Conservation (phyloP, 768 basidiomycete species). For the Antrodiella citrinella region DNA sequence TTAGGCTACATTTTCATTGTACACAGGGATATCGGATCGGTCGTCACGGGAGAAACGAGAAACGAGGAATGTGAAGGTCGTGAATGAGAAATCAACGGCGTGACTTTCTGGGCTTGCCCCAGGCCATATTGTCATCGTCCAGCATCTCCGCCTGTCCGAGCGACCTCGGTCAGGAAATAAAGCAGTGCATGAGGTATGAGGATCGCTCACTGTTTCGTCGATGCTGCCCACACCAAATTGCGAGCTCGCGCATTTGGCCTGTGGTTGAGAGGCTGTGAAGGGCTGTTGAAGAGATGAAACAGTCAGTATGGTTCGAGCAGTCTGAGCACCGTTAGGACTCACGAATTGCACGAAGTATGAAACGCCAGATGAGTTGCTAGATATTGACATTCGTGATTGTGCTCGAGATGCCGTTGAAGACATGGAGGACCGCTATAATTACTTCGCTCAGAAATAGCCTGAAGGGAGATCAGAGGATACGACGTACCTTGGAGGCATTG, state of each 20-base stretch:
- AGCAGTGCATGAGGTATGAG: too few species aligned
- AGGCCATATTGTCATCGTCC: slow-evolving; percentile 10
- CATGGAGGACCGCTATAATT: not conserved
- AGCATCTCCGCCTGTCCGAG: slow-evolving; percentile 8
- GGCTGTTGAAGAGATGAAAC: not conserved
- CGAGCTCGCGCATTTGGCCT: not conserved
- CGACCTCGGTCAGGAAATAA: too few species aligned
- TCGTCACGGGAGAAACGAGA: not conserved
- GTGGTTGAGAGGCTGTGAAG: not conserved
- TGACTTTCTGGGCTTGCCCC: slow-evolving; percentile 5
- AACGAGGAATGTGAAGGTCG: not conserved
- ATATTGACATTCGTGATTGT: not conserved
- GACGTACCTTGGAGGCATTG: not conserved
- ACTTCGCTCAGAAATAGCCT: not conserved
- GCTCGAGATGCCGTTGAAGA: not conserved
- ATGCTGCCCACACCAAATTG: too few species aligned
- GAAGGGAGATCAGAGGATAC: too few species aligned
- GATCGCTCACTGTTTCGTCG: too few species aligned
- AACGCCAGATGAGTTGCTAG: not conserved
- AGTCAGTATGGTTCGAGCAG: too few species aligned
- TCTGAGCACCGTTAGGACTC: too few species aligned
- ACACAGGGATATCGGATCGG: too few species aligned
- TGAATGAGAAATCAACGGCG: not conserved
- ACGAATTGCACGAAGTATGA: not conserved
- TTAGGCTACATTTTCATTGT: too few species aligned